Evolutionary conservation across 2,329 filamentous ascomycete species (phyloP).

Genomic region (Colletotrichum magnum): DNA sequence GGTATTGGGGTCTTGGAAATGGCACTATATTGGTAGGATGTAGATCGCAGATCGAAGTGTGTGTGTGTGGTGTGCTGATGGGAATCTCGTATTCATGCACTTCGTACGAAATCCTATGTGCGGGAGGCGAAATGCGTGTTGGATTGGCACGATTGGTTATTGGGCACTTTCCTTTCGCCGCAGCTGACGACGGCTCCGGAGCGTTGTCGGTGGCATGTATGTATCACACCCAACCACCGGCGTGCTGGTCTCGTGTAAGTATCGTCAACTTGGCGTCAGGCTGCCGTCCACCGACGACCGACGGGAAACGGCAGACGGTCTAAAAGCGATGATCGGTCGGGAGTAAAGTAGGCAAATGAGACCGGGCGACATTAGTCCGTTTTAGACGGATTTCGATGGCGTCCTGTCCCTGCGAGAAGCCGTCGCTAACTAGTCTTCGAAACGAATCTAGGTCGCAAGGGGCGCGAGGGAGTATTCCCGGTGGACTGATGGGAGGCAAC

Average conservation of each 20-base stretch:
- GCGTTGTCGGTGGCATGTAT: neutral
- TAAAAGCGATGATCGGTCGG: conserved; percentile 21
- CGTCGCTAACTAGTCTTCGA: conserved; percentile 15
- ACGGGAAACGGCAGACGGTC: conserved; percentile 15
- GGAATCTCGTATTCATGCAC: conserved; percentile 40
- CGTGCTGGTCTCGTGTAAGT: conserved; percentile 16
- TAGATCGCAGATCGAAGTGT: conserved; percentile 26
- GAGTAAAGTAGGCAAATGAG: conserved; percentile 19
- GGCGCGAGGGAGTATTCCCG: conserved; percentile 12
- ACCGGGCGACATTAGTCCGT: neutral
- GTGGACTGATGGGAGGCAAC: conserved; percentile 12
- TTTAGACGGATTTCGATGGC: conserved; percentile 1
- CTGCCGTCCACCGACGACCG: neutral
- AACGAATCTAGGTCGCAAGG: conserved; percentile 26
- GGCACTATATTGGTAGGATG: conserved; percentile 21
- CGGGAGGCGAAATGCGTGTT: conserved; percentile 17
- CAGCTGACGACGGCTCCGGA: conserved; percentile 2
- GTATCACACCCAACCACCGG: neutral
- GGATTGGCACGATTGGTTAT: conserved; percentile 2
- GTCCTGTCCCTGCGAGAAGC: conserved; percentile 26
- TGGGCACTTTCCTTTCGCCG: conserved; percentile 4
- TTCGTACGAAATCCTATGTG: conserved; percentile 23
- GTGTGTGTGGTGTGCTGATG: conserved; percentile 27
- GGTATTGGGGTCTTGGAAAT: conserved; percentile 22
- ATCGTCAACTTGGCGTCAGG: neutral